A percentile compares a stretch with the other conserved stretches of the same genome.
phyloP scores from a whole-genome alignment of 169 alveolate species.

The Eimeria tenella region DNA sequence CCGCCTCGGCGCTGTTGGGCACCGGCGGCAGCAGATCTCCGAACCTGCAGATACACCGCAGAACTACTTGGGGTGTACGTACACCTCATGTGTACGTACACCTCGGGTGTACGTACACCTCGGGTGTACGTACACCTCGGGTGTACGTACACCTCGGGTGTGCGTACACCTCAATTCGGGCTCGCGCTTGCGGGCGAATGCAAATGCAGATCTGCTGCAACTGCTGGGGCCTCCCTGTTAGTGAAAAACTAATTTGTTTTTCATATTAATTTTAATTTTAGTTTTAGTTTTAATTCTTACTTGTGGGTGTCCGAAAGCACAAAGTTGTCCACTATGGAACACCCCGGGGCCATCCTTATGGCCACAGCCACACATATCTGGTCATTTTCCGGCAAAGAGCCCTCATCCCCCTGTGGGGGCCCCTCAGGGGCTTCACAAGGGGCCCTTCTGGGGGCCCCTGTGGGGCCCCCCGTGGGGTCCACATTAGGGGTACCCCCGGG shows the following conservation, averaged over 20 bases:
- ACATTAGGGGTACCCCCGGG: neutral
- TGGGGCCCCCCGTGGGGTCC: neutral
- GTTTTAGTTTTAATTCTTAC: neutral
- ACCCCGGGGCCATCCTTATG: neutral
- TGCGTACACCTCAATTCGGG: neutral
- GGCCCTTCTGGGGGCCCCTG: neutral
- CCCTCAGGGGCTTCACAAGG: neutral
- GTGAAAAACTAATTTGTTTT: neutral
- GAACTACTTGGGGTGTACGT: neutral
- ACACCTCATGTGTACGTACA: neutral
- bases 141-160: neutral
- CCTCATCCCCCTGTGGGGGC: neutral
- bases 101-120: neutral
- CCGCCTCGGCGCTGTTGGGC: constrained; percentile 24
- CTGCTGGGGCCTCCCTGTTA: neutral
- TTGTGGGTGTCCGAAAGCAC: constrained; percentile 14
- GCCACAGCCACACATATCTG: constrained; percentile 11
- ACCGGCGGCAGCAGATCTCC: neutral
- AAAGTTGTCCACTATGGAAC: constrained; percentile 13
- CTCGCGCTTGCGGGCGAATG: neutral
- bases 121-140: neutral
- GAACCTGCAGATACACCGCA: neutral
- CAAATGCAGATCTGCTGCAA: neutral
- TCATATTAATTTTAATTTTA: neutral
- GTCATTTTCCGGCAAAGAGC: neutral